Conservation (phyloP, 2,329 filamentous ascomycete genomes). For the Leptographium wingfieldii region DNA sequence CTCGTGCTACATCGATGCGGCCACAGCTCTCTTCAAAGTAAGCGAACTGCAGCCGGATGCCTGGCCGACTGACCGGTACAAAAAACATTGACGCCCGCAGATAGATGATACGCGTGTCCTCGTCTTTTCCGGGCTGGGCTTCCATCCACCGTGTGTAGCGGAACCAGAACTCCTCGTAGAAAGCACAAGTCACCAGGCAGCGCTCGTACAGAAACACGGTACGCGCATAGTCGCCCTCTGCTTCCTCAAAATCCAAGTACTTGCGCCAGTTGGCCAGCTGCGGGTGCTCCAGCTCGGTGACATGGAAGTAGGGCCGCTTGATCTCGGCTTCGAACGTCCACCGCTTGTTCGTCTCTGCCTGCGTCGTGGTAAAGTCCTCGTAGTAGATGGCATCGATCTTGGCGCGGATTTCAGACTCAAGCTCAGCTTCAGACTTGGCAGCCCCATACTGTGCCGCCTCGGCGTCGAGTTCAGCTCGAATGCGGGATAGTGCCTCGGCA, state of each 20-base stretch:
- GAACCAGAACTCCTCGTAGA: slow-evolving; percentile 97
- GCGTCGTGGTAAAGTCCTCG: slow-evolving; percentile 67
- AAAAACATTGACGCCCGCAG: slow-evolving; percentile 74
- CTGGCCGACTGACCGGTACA: slow-evolving; percentile 74
- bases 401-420: slow-evolving; percentile 69
- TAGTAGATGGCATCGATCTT: slow-evolving; percentile 74
- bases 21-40: slow-evolving; percentile 85
- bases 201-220: slow-evolving; percentile 83
- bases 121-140: slow-evolving; percentile 64
- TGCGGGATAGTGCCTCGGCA: slow-evolving; percentile 51
- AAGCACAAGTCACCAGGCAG: slow-evolving; percentile 80
- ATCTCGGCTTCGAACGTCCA: slow-evolving; percentile 94
- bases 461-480: slow-evolving; percentile 59
- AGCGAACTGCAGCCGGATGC: slow-evolving; percentile 79
- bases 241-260: slow-evolving; percentile 92
- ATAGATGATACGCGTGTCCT: slow-evolving; percentile 87
- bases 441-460: slow-evolving; percentile 43
- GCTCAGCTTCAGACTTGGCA: slow-evolving; percentile 54
- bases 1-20: slow-evolving; percentile 64
- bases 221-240: slow-evolving; percentile 62
- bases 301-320: slow-evolving; percentile 93
- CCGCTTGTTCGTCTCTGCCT: slow-evolving; percentile 78
- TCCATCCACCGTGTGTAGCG: slow-evolving; percentile 95
- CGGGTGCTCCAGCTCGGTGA: slow-evolving; percentile 76
- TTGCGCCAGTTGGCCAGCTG: slow-evolving; percentile 89